Conservation (phyloP, 371 early-diverging fungal genomes). For the Cladochytrium tenue region DNA sequence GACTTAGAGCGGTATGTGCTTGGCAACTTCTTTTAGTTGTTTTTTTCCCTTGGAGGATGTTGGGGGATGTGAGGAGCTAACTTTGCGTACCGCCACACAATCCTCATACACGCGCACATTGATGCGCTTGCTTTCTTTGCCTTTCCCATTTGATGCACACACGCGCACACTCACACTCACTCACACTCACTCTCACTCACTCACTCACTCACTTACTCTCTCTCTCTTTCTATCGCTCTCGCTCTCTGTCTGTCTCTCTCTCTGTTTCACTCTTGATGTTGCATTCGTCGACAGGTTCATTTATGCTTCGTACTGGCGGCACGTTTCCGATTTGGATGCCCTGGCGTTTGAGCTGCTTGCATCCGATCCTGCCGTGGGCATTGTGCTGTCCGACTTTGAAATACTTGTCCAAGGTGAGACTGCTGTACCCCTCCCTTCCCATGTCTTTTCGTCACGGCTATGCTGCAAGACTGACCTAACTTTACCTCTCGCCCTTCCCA, state of each 20-base stretch:
- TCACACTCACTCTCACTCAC: too few species aligned
- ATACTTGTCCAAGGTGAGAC: slow-evolving; percentile 50
- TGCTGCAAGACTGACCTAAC: too few species aligned
- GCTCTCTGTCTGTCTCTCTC: neutral
- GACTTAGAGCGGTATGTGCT: slow-evolving; percentile 1
- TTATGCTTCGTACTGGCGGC: neutral
- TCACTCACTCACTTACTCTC: too few species aligned
- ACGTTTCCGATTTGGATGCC: slow-evolving; percentile 26
- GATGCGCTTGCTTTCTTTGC: too few species aligned
- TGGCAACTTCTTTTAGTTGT: neutral
- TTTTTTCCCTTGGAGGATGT: too few species aligned
- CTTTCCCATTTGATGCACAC: too few species aligned
- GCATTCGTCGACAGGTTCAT: slow-evolving; percentile 13
- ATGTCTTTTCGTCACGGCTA: slow-evolving; percentile 1
- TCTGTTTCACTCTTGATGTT: neutral
- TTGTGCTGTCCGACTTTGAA: slow-evolving; percentile 51
- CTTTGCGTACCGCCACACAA: too few species aligned
- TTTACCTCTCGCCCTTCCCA: too few species aligned
- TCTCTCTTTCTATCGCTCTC: too few species aligned
- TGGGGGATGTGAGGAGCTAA: too few species aligned
- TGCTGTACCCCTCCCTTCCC: neutral
- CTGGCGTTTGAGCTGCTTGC: slow-evolving; percentile 38
- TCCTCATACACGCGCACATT: too few species aligned
- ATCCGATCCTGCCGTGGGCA: slow-evolving; percentile 20
- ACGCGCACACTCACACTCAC: too few species aligned